A percentile compares a stretch with the other conserved stretches of the same genome.
Evolutionary conservation across 73 alveolate genomes (phyloP).

Genomic region (Durusdinium trenchii): DNA sequence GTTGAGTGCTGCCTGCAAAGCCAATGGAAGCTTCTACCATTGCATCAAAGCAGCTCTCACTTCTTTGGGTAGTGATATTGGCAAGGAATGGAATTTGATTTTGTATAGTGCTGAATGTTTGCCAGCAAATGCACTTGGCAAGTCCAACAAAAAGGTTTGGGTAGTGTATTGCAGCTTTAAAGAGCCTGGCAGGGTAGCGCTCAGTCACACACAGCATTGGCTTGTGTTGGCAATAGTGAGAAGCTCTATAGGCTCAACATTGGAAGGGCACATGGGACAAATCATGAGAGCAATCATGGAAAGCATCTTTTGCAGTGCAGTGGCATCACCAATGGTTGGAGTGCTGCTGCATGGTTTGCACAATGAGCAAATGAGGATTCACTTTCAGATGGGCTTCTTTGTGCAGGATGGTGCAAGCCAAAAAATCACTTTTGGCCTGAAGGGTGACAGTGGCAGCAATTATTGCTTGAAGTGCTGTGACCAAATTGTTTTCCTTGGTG

Average conservation of each 20-base stretch:
- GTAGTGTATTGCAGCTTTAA: not conserved
- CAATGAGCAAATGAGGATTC: not conserved
- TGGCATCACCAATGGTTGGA: not conserved
- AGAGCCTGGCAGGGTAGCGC: not conserved
- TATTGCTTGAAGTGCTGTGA: constrained; percentile 17
- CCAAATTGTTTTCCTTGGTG: not conserved
- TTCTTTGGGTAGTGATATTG: not conserved
- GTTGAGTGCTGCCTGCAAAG: not conserved
- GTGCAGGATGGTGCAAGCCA: constrained; percentile 27
- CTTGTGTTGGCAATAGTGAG: not conserved
- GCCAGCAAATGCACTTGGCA: constrained; percentile 25
- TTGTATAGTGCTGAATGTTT: constrained; percentile 17
- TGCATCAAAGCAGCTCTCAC: not conserved
- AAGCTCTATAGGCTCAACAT: not conserved
- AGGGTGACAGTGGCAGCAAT: constrained; percentile 22
- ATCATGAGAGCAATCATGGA: not conserved
- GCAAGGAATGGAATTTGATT: not conserved
- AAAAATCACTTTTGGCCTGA: not conserved
- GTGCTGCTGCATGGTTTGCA: not conserved
- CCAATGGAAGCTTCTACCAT: not conserved
- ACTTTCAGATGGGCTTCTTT: not conserved
- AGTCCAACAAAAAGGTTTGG: not conserved
- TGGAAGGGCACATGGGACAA: constrained; percentile 46
- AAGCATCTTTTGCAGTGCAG: not conserved
- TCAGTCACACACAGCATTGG: not conserved